Conservation (phyloP, 768 basidiomycete species). For the Pisolithus marmoratus region DNA sequence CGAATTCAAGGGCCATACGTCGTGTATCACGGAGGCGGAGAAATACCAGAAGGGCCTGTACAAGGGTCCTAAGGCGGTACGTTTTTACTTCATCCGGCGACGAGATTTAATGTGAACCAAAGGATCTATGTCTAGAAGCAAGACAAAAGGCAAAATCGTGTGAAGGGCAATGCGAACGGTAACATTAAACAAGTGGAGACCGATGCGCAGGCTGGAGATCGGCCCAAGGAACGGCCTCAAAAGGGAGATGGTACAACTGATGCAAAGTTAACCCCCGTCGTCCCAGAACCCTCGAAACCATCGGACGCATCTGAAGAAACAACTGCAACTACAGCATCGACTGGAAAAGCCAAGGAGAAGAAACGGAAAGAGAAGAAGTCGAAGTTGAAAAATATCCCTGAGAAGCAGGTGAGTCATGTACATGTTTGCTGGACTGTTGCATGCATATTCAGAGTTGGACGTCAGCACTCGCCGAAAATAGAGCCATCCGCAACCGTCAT, state of each 20-base stretch:
- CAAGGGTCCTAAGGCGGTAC: conserved; percentile 61
- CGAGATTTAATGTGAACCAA: background rate
- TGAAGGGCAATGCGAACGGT: background rate
- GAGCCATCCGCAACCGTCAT: background rate
- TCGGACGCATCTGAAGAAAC: background rate
- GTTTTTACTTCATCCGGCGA: background rate
- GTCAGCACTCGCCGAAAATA: background rate
- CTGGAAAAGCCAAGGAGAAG: conserved; percentile 9
- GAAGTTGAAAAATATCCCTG: conserved; percentile 5
- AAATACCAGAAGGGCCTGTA: conserved; percentile 89
- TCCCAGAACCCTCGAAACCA: background rate
- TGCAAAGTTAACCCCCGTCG: background rate
- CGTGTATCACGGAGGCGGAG: conserved; percentile 86
- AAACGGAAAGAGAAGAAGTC: conserved; percentile 16
- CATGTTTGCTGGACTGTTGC: background rate
- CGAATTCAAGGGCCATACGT: conserved; percentile 78
- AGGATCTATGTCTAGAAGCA: background rate
- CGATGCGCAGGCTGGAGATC: background rate
- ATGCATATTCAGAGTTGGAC: no score
- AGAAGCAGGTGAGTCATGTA: conserved; percentile 12
- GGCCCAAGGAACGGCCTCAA: background rate
- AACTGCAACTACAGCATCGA: background rate
- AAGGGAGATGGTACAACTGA: conserved; percentile 5
- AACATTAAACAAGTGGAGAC: background rate
- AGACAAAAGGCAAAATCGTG: background rate